Conservation (phyloP, 148 eudicot species). For the Cornus suecica region DNA sequence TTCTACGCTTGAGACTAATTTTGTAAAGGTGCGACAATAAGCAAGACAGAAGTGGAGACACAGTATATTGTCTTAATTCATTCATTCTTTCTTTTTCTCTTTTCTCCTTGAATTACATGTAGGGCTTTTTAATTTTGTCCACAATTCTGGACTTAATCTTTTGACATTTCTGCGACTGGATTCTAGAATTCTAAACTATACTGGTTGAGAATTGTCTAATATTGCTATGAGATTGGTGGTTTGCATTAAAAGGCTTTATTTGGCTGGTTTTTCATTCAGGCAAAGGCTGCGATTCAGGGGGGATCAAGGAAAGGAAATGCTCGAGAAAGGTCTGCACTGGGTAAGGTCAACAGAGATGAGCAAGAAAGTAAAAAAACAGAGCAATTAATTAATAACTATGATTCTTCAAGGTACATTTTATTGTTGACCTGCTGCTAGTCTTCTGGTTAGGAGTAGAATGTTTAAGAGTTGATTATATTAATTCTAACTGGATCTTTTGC, state of each 20-base stretch:
- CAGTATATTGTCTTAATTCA: background rate
- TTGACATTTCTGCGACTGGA: slow-evolving; percentile 3
- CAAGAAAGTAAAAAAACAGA: slow-evolving; percentile 47
- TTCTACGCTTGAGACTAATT: background rate
- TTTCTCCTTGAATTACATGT: background rate
- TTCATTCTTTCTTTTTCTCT: background rate
- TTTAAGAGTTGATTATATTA: background rate
- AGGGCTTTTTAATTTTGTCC: background rate
- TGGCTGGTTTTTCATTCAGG: slow-evolving; percentile 44
- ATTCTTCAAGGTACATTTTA: slow-evolving; percentile 64
- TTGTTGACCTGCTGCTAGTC: background rate
- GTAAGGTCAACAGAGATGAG: slow-evolving; percentile 47
- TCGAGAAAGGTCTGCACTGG: slow-evolving; percentile 56
- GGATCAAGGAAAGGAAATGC: slow-evolving; percentile 57
- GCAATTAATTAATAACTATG: slow-evolving; percentile 47
- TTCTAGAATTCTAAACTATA: background rate
- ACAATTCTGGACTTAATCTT: background rate
- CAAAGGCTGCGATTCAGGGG: slow-evolving; percentile 81
- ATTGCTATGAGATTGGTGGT: background rate
- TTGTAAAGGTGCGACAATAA: background rate
- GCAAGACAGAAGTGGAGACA: background rate
- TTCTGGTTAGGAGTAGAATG: background rate
- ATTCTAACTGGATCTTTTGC: background rate
- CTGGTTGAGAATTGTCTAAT: background rate
- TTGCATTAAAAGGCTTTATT: background rate